Evolutionary conservation across 2,329 filamentous ascomycete species (phyloP), one percentile per base, ranked within the genome.

Genomic region (Cordyceps farinosa): DNA sequence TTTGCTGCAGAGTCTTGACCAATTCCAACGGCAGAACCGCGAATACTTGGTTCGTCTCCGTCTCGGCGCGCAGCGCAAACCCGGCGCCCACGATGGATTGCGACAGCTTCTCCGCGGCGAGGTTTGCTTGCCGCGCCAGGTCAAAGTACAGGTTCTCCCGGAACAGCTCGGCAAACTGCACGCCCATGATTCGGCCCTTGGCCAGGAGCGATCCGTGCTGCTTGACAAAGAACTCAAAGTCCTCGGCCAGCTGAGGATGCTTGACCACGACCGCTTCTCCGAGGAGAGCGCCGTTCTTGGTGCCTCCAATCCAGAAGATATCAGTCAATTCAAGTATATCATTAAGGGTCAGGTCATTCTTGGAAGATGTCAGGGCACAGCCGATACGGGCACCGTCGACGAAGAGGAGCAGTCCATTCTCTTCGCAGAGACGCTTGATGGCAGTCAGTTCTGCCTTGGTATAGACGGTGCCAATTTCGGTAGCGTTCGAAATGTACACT

Each of bases 241-340:
- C 81, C 5, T 76, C 71, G 0, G 80, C 77, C 0, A 83, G 69
- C 1, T 61, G 55, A 0, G 69, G 50, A 34, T 79, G 72, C 56
- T 80, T 80, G 32, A 83, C 78, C 0, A 83, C 75, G 7, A 83
- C 77, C 1, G 80, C 81, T 64, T 83, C 81, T 1, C 81, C 81
- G 3, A 83, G 73, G 3, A 83, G 67, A 0, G 80, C 80, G 1
- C 81, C 81, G 65, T 80, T 80, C 66, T 83, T 83, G 5, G 81
- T 83, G 0, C 81, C 81, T 3, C 81, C 81, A 44, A 83, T 82
- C 81, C 81, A 83, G 71, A 83, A 83, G 27, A 83, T 80, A 61
- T 83, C 81, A 0, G 78, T 80, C 47, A 81, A 67, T 5, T 80
- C 76, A 1, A 81, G 69, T 6, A 83, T 70, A 60, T 83, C 81